Base-by-base conservation (phyloP, 495 filamentous ascomycete genomes). In the Patellaria atrata region DNA sequence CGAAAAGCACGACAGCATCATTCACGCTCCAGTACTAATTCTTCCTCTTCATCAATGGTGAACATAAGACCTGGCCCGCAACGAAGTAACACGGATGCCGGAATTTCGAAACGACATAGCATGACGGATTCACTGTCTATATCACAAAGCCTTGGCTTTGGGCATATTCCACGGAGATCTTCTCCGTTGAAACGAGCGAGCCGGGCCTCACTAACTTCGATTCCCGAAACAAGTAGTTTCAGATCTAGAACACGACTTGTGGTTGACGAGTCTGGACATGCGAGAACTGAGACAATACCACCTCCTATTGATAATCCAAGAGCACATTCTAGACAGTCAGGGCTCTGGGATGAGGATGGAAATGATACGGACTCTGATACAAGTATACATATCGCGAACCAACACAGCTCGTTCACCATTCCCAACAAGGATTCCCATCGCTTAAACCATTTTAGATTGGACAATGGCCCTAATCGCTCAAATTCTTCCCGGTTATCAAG, bases 181-280 rank as follows among this genome's bases (percentile, higher is more conserved):
- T 39, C 55, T 40, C 32, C 51, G 3, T 42, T 39, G 43, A 59
- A 51, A 29, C 34, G 33, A 8, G 38, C 41, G 48, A 57, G 43
- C 43, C 52, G 30, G 23, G 46, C 35, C 21, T 45, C 46, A 13
- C 40, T 52, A 2, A 35, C 25, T 15, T 30, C 48, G 22, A 52
- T 52, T 12, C 48, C 48, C 2, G 48, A 52, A 27, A 27, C 40
- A 24, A 44, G 35, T 38, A 19, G 38, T 8, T 8, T 22, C 13
- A 20, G 45, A 16, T 45, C 48, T 6, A 36, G 41, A 23, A 52
- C 51, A 11, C 48, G 53, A 5, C 52, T 58, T 34, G 44, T 57
- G 21, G 48, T 60, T 24, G 57, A 58, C 40, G 51, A 58, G 32
- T 47, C 41, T 33, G 57, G 57, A 9, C 38, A 44, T 14, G 57